phyloP scores from a whole-genome alignment of 1,284 basidiomycete genomes.

The Cryptococcus sp. region DNA sequence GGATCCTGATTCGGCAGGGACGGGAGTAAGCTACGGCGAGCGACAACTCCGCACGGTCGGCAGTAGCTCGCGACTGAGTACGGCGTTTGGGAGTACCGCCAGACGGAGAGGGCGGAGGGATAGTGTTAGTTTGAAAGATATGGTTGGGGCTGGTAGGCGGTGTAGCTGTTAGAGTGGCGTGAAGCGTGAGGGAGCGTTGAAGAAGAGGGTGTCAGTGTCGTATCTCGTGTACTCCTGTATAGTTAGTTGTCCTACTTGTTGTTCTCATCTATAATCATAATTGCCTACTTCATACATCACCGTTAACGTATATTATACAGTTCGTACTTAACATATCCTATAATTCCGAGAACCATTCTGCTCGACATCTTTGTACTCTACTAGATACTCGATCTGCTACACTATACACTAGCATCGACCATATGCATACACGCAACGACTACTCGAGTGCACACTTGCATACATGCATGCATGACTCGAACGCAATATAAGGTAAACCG shows the following conservation, averaged over 20 bases:
- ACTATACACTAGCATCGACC: too few relatives aligned
- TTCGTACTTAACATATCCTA: background rate
- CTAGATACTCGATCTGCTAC: too few relatives aligned
- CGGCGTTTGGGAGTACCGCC: constrained; percentile 26
- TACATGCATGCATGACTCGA: background rate
- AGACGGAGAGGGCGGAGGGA: constrained; percentile 32
- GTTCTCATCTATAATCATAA: background rate
- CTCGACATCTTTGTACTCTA: too few relatives aligned
- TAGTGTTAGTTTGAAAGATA: constrained; percentile 46
- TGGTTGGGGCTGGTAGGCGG: constrained; percentile 41
- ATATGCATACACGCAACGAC: too few relatives aligned
- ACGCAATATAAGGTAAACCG: constrained; percentile 2
- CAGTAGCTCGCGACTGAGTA: constrained; percentile 35
- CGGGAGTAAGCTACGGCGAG: constrained; percentile 95
- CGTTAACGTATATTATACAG: background rate
- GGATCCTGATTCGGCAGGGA: constrained; percentile 90
- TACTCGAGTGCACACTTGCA: background rate
- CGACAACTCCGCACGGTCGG: constrained; percentile 82
- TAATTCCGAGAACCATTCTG: background rate
- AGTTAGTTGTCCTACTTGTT: background rate
- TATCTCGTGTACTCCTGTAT: background rate
- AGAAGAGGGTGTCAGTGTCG: background rate
- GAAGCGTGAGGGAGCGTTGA: constrained; percentile 2
- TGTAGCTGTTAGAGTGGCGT: constrained; percentile 37
- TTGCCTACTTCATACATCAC: background rate